Percentiles rank a stretch among this genome's conserved stretches.
Conservation (phyloP, 345 rosid species). For the Salix purpurea region DNA sequence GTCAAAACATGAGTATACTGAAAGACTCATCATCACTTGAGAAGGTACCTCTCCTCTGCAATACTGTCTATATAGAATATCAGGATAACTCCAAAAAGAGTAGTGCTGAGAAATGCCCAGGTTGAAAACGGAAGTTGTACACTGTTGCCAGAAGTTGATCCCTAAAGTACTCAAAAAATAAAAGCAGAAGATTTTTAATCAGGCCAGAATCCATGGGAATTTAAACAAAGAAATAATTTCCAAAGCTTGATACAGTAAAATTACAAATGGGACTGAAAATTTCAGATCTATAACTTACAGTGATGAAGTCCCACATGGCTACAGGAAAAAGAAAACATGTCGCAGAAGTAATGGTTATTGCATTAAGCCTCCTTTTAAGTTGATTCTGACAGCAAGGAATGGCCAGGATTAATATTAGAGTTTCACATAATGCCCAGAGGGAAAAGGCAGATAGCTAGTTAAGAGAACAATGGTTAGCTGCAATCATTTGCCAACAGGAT, state of each 20-base stretch:
- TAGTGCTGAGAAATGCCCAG: conserved; percentile 82
- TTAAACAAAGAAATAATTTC: neutral
- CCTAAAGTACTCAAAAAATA: conserved; percentile 45
- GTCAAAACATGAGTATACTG: neutral
- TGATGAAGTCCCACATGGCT: conserved; percentile 95
- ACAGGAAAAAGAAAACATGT: conserved; percentile 90
- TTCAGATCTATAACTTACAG: conserved; percentile 45
- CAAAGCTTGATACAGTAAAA: neutral
- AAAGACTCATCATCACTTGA: conserved; percentile 4
- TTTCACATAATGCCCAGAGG: no score
- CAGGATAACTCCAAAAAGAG: conserved; percentile 71
- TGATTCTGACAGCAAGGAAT: conserved; percentile 54
- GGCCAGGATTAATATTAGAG: neutral
- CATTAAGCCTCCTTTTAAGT: conserved; percentile 86
- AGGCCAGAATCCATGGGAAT: conserved; percentile 4
- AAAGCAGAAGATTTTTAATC: conserved; percentile 15
- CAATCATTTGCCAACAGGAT: neutral
- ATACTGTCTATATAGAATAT: conserved; percentile 83
- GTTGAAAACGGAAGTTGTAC: conserved; percentile 69
- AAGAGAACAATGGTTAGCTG: neutral
- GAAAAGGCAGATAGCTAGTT: neutral
- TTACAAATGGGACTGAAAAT: neutral
- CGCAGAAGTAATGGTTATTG: conserved; percentile 78
- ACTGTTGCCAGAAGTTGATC: conserved; percentile 53
- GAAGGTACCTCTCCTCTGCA: conserved; percentile 84